A percentile compares a stretch with the other conserved stretches of the same genome.
Conservation (phyloP, 108 stramenopile species). For the Nannochloropsis oceanica region DNA sequence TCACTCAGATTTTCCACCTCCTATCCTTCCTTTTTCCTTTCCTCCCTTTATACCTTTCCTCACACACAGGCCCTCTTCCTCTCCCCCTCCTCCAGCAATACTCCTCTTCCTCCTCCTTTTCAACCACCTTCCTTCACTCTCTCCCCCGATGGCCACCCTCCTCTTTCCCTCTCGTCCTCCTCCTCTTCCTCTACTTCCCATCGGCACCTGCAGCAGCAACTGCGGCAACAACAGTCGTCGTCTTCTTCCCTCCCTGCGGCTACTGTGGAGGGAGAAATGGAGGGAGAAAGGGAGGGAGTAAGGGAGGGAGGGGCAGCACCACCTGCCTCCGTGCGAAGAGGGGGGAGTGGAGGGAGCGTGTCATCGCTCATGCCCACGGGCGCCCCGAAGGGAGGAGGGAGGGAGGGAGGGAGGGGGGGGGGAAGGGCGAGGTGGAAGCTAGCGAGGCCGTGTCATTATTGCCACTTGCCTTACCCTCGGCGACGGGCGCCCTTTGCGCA, state of each 20-base stretch:
- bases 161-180: too few relatives aligned
- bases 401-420: background rate
- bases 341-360: background rate
- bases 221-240: too few relatives aligned
- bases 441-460: conserved; percentile 67
- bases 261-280: background rate
- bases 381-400: background rate
- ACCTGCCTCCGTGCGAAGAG: background rate
- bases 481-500: conserved; percentile 75
- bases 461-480: conserved; percentile 92
- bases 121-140: too few relatives aligned
- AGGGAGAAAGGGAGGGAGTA: background rate
- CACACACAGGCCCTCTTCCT: too few relatives aligned
- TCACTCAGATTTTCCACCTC: too few relatives aligned
- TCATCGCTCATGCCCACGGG: background rate
- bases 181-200: too few relatives aligned
- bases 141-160: too few relatives aligned
- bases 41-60: too few relatives aligned
- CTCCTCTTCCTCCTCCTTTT: too few relatives aligned
- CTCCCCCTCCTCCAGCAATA: too few relatives aligned
- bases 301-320: background rate
- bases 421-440: background rate
- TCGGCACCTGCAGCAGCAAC: too few relatives aligned
- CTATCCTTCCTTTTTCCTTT: too few relatives aligned
- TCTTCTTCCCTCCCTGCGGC: background rate